Conservation (phyloP, 2,329 filamentous ascomycete genomes). For the Podosphaera fusca region DNA sequence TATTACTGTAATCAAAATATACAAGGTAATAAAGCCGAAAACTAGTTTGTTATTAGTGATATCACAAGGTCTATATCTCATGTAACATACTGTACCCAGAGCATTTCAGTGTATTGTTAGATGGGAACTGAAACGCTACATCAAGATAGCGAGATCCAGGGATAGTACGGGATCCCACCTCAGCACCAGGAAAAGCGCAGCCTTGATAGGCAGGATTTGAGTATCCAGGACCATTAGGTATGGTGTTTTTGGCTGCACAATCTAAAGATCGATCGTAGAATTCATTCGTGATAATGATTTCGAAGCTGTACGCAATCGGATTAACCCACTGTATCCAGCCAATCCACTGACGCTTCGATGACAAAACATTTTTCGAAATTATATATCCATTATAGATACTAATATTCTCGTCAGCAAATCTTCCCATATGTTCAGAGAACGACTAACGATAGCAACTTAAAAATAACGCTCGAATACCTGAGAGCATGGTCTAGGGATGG, state of each 20-base stretch:
- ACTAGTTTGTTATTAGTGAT: slow-evolving; percentile 54
- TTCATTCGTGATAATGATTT: slow-evolving; percentile 68
- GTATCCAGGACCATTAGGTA: slow-evolving; percentile 51
- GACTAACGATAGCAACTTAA: slow-evolving; percentile 19
- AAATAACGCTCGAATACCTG: slow-evolving; percentile 27
- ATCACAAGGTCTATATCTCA: slow-evolving; percentile 45
- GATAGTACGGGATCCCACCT: slow-evolving; percentile 37
- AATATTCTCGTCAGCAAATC: slow-evolving; percentile 7
- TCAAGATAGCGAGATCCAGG: slow-evolving; percentile 46
- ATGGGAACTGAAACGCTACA: slow-evolving; percentile 41
- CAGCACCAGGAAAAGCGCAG: slow-evolving; percentile 56
- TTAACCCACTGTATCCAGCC: slow-evolving; percentile 67
- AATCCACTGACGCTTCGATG: slow-evolving; percentile 46
- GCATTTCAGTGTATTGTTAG: slow-evolving; percentile 55
- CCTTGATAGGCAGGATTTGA: slow-evolving; percentile 50
- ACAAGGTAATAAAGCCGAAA: slow-evolving; percentile 32
- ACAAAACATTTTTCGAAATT: slow-evolving; percentile 40
- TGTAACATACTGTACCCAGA: slow-evolving; percentile 47
- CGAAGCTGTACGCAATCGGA: slow-evolving; percentile 50
- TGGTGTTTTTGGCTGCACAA: slow-evolving; percentile 42
- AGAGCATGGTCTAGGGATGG: slow-evolving; percentile 33
- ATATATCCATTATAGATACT: slow-evolving; percentile 42
- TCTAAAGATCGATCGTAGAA: slow-evolving; percentile 46
- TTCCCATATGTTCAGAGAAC: not conserved
- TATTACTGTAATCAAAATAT: not conserved